Base-by-base conservation (phyloP, 306 rosid genomes). In the Mimosa bimucronata region DNA sequence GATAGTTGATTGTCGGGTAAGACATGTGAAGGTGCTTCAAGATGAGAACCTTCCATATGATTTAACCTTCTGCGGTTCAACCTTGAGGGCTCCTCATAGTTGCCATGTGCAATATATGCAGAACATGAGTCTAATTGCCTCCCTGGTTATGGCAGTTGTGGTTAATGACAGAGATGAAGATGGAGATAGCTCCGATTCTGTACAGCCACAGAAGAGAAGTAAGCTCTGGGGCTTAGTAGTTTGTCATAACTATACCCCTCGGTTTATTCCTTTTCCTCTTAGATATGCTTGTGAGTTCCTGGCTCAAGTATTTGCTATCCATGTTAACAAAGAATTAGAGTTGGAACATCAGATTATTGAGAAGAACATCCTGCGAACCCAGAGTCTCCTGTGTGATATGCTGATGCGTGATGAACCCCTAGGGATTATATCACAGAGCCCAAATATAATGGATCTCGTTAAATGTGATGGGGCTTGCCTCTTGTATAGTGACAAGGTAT, bases 231-330 rank as follows among this genome's bases (percentile, higher is more conserved):
- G 98, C 71, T 84, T 95, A 65, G 98, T 92, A 28, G 98, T 95
- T 79, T 95, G 98, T 83, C 98, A 95, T 70, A 92, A 91, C 88
- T 87, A 95, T 78, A 84, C 88, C 85, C 97, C 98, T 5, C 90
- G 97, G 83, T 91, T 92, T 81, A 92, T 95, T 80, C 97, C 98
- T 23, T 95, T 95, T 87, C 98, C 98, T 83, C 98, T 95, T 64
- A 86, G 98, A 85, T 95, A 92, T 88, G 98, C 98, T 67, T 95
- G 98, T 81, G 98, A 95, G 76, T 95, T 95, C 64, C 90, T 95
- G 77, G 89, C 97, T 71, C 98, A 95, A 88, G 98, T 92, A 45
- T 95, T 95, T 90, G 95, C 95, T 77, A 90, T 95, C 82, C 98
- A 95, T 85, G 98, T 95, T 82, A 91, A 91, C 83, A 95, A 88